Conservation (phyloP, 1,139 yeast species). For the Yamadazyma oceani region DNA sequence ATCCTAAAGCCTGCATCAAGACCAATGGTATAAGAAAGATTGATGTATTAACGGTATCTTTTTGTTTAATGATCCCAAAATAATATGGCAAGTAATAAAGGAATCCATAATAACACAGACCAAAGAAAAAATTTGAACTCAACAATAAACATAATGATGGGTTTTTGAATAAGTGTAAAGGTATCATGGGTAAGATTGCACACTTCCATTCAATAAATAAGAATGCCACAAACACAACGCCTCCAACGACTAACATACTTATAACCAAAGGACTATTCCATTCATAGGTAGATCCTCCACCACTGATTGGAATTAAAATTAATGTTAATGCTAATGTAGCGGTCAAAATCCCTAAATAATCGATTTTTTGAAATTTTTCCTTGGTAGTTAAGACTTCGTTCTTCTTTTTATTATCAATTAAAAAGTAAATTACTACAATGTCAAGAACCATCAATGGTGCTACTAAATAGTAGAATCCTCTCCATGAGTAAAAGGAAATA, state of each 20-base stretch:
- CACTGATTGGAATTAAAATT: conserved; percentile 49
- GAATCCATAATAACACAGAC: conserved; percentile 48
- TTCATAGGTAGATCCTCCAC: conserved; percentile 54
- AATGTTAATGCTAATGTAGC: conserved; percentile 45
- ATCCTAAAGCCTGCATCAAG: conserved; percentile 38
- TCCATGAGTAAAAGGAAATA: conserved; percentile 44
- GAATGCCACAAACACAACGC: conserved; percentile 38
- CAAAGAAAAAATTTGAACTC: conserved; percentile 48
- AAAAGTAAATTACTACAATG: conserved; percentile 22
- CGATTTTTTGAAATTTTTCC: conserved; percentile 43
- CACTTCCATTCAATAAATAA: conserved; percentile 49
- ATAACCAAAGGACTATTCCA: conserved; percentile 55
- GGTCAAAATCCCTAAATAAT: conserved; percentile 48
- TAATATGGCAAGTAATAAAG: conserved; percentile 52
- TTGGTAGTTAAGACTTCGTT: conserved; percentile 23
- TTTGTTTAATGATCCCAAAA: conserved; percentile 48
- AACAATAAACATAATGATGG: conserved; percentile 43
- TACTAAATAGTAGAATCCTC: conserved; percentile 45
- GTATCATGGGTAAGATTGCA: conserved; percentile 56
- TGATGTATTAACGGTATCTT: conserved; percentile 38
- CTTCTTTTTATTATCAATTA: conserved; percentile 26
- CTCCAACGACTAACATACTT: conserved; percentile 48
- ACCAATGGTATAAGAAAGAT: conserved; percentile 46
- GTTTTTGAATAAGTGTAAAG: conserved; percentile 38
- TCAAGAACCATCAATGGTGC: conserved; percentile 38